Evolutionary conservation across 75 land plant species (phyloP), one percentile per base, ranked within the genome.

Genomic region (Picea glauca): DNA sequence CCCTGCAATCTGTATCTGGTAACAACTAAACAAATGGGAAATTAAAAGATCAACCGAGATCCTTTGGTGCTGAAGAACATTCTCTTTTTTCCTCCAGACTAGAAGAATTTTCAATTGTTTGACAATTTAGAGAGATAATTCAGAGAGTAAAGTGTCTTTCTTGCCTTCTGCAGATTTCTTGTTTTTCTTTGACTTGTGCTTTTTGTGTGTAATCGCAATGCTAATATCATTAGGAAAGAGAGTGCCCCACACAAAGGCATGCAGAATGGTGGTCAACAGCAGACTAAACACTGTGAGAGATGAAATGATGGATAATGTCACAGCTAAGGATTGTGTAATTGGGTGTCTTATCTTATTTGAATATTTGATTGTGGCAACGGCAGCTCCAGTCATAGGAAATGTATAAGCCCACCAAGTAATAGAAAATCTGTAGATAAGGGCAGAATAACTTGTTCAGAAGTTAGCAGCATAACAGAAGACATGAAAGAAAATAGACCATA

Each of bases 381-480:
- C 78, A 21, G 83, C 83, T 31, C 84, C 87, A 9, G 87, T 84
- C 87, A 85, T 86, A 13, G 87, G 87, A 66, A 79, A 86, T 75
- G 86, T 84, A 76, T 84, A 86, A 20, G 87, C 87, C 87, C 87
- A 86, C 87, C 87, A 86, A 13, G 87, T 77, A 43, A 86, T 26
- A 23, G 87, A 85, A 63, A 86, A 86, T 70, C 87, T 85, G 72
- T 75, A 73, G 3, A 35, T 13, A 54, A 50, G 59, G 62, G 77
- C 23, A 77, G n/a, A 60, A 62, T 8, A 26, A 12, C 14, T 8
- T 33, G 14, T 38, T 35, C 18, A 20, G 3, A 15, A 60, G 13
- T 77, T 23, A n/a, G 43, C 46, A 60, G 62, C 63, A 58, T 13
- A 58, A 31, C 17, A 26, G 9, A 58, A 26, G 0, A 15, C 8